Percentiles rank a stretch among this genome's conserved stretches.
phyloP scores from a whole-genome alignment of 2,329 filamentous ascomycete species.

The Anthostomella pinea region DNA sequence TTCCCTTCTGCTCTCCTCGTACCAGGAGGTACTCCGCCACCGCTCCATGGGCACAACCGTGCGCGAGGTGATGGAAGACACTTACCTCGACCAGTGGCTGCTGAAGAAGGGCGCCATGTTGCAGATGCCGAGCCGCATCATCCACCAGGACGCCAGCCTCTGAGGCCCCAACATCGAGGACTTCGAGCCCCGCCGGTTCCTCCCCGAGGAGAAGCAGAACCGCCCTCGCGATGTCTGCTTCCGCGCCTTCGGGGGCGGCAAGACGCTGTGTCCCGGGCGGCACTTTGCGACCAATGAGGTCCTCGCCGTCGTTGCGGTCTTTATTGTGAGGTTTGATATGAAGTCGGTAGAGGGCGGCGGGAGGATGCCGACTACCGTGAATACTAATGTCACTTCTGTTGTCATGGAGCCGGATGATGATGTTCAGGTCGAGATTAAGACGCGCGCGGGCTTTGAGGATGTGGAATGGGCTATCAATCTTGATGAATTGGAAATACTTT shows the following conservation, averaged over 20 bases:
- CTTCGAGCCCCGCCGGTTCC: constrained; percentile 23
- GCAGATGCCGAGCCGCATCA: constrained; percentile 27
- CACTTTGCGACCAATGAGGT: constrained; percentile 30
- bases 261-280: constrained; percentile 26
- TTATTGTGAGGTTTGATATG: constrained; percentile 28
- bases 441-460: constrained; percentile 15
- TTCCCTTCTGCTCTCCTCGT: constrained; percentile 40
- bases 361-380: constrained; percentile 24
- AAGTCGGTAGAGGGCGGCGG: constrained; percentile 17
- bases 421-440: constrained; percentile 21
- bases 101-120: constrained; percentile 29
- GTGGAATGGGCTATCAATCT: constrained; percentile 16
- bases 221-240: constrained; percentile 24
- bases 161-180: constrained; percentile 22
- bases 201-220: constrained; percentile 22
- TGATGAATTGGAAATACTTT: constrained; percentile 18
- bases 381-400: constrained; percentile 28
- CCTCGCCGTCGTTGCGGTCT: constrained; percentile 23
- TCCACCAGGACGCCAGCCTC: constrained; percentile 23
- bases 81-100: constrained; percentile 24
- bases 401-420: constrained; percentile 29
- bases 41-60: constrained; percentile 36
- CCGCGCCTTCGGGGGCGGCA: constrained; percentile 27
- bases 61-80: constrained; percentile 29
- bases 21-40: constrained; percentile 41